Base-by-base conservation (phyloP, 2,329 filamentous ascomycete genomes). In the Cryphonectria nitschkei region DNA sequence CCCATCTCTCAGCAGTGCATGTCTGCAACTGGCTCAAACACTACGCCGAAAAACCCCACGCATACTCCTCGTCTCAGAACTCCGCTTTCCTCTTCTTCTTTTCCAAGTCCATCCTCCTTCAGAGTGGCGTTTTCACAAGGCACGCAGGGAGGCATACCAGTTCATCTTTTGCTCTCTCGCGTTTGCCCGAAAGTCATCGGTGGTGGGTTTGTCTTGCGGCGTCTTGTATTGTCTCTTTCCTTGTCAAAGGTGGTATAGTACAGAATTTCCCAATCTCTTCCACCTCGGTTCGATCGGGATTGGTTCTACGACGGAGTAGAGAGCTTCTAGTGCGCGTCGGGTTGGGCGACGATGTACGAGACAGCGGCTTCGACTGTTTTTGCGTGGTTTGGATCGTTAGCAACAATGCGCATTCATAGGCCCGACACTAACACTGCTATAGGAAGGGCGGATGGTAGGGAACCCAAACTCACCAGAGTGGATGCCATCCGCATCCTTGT, bases 401-500 rank as follows among this genome's bases (percentile, higher is more conserved):
- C 29, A 46, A 22, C 16, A 11, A 2, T 37, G 39, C 16, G 34
- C 22, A 4, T 22, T 29, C 29, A 16, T n/a, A 32, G 26, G 13
- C 29, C 11, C 26, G 54, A 19, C 54, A 3, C 5, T 19, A 32
- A 6, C 26, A 34, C 54, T 14, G 29, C 52, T 26, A 39, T 37
- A 11, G 29, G 58, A 7, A 26, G 2, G 8, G 14, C 11, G n/a
- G 8, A 43, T 32, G 19, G 7, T 29, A 2, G 37, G 46, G 41
- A 29, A 37, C 50, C 3, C 11, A 19, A 34, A 85, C 93, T 77
- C 92, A 97, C 94, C 91, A 79, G 94, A 97, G 89, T 96, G 94
- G 83, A 98, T 97, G 75, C 88, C 87, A 83, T 98, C 95, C 76
- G 95, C 95, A 80, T 97, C 94, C 89, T 97, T 97, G 86, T 98